Conservation (phyloP, 2,329 filamentous ascomycete genomes). For the Exophiala alcalophila region DNA sequence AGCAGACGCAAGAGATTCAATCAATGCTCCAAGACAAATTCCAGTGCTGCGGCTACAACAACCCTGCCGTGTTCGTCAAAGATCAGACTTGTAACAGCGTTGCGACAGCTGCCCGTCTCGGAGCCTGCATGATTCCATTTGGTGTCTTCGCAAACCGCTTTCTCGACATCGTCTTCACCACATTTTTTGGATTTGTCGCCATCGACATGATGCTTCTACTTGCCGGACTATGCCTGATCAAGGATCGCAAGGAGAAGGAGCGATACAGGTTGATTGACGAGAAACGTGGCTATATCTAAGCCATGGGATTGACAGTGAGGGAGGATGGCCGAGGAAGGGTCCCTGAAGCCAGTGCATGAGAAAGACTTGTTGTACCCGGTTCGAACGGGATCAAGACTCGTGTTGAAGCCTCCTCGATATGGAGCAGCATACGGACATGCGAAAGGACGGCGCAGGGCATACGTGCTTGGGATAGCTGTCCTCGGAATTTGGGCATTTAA, state of each 20-base stretch:
- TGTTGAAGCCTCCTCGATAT: too few relatives aligned
- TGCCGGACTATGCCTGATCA: conserved; percentile 70
- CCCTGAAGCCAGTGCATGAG: too few relatives aligned
- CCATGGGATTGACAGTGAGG: too few relatives aligned
- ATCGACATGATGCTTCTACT: conserved; percentile 67
- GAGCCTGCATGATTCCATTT: conserved; percentile 67
- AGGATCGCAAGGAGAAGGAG: conserved; percentile 75
- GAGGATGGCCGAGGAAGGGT: too few relatives aligned
- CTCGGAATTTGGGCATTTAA: too few relatives aligned
- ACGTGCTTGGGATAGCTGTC: too few relatives aligned
- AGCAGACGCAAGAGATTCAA: conserved; percentile 58
- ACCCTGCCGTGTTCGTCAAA: conserved; percentile 68
- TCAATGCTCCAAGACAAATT: conserved; percentile 73
- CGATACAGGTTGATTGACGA: conserved; percentile 78
- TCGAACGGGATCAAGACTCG: too few relatives aligned
- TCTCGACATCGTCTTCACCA: conserved; percentile 74
- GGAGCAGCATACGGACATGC: too few relatives aligned
- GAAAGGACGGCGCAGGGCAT: too few relatives aligned
- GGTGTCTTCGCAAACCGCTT: conserved; percentile 67
- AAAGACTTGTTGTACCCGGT: too few relatives aligned
- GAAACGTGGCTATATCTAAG: conserved; percentile 57
- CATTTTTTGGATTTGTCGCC: conserved; percentile 72
- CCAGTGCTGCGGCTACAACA: conserved; percentile 75
- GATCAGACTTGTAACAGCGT: conserved; percentile 67
- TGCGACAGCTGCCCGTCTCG: conserved; percentile 65